A percentile compares a stretch with the other conserved stretches of the same genome.
Conservation (phyloP, 2,329 filamentous ascomycete species). For the Stenocarpella maydis region DNA sequence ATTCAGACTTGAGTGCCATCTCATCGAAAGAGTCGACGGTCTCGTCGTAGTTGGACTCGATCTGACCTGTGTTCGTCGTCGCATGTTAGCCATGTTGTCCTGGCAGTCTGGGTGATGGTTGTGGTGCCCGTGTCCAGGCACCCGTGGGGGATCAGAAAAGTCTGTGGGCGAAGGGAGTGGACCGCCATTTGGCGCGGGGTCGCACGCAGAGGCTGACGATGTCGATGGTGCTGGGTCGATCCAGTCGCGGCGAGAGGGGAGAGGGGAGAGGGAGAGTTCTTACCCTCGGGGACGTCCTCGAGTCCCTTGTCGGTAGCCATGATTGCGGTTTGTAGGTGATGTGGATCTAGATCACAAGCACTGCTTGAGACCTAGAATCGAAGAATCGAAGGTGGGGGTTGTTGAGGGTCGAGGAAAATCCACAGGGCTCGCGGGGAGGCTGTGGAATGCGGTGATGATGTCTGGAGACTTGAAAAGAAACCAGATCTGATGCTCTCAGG, state of each 20-base stretch:
- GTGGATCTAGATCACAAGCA: constrained; percentile 77
- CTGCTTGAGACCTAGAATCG: constrained; percentile 75
- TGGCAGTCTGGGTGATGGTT: background rate
- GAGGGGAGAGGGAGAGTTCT: constrained; percentile 47
- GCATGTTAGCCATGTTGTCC: constrained; percentile 28
- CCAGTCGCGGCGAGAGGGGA: background rate
- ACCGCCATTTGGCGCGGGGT: constrained; percentile 27
- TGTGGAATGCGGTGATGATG: constrained; percentile 38
- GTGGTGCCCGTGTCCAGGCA: constrained; percentile 3
- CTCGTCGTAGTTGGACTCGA: constrained; percentile 99
- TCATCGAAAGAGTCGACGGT: constrained; percentile 98
- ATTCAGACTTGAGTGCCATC: constrained; percentile 96
- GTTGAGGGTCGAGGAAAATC: constrained; percentile 45
- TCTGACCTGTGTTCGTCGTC: constrained; percentile 74
- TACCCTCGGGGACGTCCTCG: constrained; percentile 96
- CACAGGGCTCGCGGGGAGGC: constrained; percentile 44
- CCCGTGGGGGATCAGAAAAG: constrained; percentile 8
- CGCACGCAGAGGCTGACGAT: constrained; percentile 28
- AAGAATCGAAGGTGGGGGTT: constrained; percentile 48
- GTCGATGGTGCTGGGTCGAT: constrained; percentile 9
- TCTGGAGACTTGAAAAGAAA: constrained; percentile 46
- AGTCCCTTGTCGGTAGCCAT: constrained; percentile 99
- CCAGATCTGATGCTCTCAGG: constrained; percentile 60
- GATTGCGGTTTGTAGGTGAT: constrained; percentile 73
- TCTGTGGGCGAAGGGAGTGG: constrained; percentile 28